Conservation (phyloP, 108 stramenopile species). For the Skeletonema potamos region DNA sequence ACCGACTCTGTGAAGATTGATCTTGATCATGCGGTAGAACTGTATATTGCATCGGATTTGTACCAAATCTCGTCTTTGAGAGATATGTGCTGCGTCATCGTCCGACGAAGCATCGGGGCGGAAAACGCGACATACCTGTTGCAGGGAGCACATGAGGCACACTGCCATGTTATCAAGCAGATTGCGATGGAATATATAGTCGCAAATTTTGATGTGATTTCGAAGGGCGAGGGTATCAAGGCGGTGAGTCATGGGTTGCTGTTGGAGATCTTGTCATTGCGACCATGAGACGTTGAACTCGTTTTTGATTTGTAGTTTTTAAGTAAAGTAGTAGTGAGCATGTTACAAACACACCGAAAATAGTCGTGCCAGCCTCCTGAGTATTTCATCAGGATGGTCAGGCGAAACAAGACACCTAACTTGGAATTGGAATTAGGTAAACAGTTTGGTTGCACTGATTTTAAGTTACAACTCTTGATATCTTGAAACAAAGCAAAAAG, state of each 20-base stretch:
- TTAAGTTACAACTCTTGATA: no score
- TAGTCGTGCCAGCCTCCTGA: neutral
- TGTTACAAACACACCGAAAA: no score
- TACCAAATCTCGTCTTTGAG: slow-evolving; percentile 92
- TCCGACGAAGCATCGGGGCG: slow-evolving; percentile 82
- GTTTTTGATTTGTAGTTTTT: neutral
- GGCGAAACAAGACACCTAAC: neutral
- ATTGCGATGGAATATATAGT: slow-evolving; percentile 91
- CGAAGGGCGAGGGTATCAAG: slow-evolving; percentile 94
- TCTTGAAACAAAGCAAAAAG: no score
- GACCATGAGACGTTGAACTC: slow-evolving; percentile 40
- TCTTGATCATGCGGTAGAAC: slow-evolving; percentile 86
- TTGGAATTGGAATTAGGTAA: no score
- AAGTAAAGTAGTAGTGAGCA: neutral
- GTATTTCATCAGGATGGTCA: neutral
- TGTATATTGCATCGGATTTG: slow-evolving; percentile 91
- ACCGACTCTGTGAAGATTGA: slow-evolving; percentile 91
- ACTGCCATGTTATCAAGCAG: slow-evolving; percentile 88
- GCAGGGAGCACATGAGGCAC: slow-evolving; percentile 87
- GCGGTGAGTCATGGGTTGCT: slow-evolving; percentile 87
- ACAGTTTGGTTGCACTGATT: no score
- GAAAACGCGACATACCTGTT: slow-evolving; percentile 83
- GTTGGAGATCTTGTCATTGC: slow-evolving; percentile 82
- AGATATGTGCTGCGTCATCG: slow-evolving; percentile 91
- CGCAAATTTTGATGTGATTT: slow-evolving; percentile 92